Evolutionary conservation across 352 stramenopile genomes (phyloP), one percentile per base, ranked within the genome.

Genomic region (Phytophthora niederhauseri): DNA sequence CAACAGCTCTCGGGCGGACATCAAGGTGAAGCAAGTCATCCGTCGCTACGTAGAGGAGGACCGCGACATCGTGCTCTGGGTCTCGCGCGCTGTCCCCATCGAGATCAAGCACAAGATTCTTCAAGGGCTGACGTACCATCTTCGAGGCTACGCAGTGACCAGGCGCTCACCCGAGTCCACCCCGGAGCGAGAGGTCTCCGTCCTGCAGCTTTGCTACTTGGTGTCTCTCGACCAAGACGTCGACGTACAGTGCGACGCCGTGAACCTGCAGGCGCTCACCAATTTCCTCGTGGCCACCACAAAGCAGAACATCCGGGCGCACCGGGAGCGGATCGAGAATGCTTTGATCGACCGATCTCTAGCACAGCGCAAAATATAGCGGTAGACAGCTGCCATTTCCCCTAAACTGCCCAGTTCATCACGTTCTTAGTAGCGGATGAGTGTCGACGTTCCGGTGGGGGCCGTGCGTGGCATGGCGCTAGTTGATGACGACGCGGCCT

Each of bases 1-100:
- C 17, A 80, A 76, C 56, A 69, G 68, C 31, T 82, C 68, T 24
- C 66, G 67, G 12, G 77, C 79, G 14, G 66, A 85, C 15, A 85
- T 90, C 64, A 54, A 70, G 1, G 68, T 88, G 7, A 76, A 84
- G 24, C 79, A 90, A 65, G 72, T 87, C 20, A 61, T 88, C 8
- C 77, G 78, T 5, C 76, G 82, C 7, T 82, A 83, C 53, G 72
- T 77, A 4, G 77, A 88, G 31, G 34, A 73, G 31, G 77, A 85
- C 48, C 81, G 78, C 20, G 73, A 84, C 3, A 22, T 90, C 6
- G 74, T 87, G 30, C 65, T 82, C 8, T 85, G 77, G 78, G 55
- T 68, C 20, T 52, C 56, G 4, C 55, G 63, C 7, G 61, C 83
- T 28, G 64, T 84, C 4, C 80, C 81, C 15, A 63, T 82, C 12